Evolutionary conservation across 2,329 filamentous ascomycete species (phyloP).

Genomic region (Epichloe sylvatica): DNA sequence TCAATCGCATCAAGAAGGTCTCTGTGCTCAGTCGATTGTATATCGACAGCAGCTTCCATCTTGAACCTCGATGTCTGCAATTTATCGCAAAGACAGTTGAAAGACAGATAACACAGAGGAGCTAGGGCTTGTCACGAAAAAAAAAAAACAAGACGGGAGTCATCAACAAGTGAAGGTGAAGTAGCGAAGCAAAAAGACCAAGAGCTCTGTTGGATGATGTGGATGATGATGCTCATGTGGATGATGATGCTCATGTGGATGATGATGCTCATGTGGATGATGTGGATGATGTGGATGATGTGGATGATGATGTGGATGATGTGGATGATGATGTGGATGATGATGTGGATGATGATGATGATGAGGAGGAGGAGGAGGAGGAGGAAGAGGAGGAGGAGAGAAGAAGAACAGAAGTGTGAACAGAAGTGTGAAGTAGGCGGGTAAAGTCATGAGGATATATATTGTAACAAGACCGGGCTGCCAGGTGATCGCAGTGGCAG

Average conservation of each 20-base stretch:
- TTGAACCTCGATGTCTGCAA: not conserved
- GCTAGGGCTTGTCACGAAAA: not conserved
- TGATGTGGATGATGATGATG: accelerated
- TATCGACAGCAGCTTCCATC: not conserved
- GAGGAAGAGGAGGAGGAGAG: not conserved
- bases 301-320: too few species aligned
- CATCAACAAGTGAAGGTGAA: not conserved
- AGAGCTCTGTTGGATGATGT: not conserved
- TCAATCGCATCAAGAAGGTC: conserved; percentile 8
- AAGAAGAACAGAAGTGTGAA: too few species aligned
- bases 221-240: too few species aligned
- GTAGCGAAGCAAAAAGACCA: too few species aligned
- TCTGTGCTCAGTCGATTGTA: conserved; percentile 4
- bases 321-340: not conserved
- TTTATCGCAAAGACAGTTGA: not conserved
- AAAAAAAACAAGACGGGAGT: not conserved
- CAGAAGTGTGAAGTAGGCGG: not conserved
- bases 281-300: too few species aligned
- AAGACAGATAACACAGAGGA: not conserved
- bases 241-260: not conserved
- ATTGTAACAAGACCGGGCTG: not conserved
- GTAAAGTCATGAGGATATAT: not conserved
- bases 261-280: not conserved
- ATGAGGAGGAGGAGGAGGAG: not conserved
- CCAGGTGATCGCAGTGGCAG: not conserved